Evolutionary conservation across 2,329 filamentous ascomycete genomes (phyloP).

Genomic region (Coniochaeta prunicola): DNA sequence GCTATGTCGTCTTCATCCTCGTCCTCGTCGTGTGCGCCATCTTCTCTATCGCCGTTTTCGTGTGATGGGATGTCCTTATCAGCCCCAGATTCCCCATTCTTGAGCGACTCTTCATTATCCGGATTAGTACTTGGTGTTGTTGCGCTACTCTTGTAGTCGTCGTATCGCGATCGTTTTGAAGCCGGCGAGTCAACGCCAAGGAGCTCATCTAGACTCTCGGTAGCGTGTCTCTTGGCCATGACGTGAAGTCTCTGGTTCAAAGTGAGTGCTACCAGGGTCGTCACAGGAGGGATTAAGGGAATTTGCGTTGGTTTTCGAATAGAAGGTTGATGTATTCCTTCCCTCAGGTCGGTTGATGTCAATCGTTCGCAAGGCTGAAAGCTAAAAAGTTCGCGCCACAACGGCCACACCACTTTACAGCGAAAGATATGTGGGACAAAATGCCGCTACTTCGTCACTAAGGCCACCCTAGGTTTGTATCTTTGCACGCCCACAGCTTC

Average conservation of each 20-base stretch:
- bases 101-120: slow-evolving; percentile 11
- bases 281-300: neutral
- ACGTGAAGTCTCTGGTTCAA: neutral
- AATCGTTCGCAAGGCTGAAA: neutral
- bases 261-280: neutral
- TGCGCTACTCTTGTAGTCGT: slow-evolving; percentile 29
- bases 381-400: neutral
- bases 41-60: slow-evolving; percentile 19
- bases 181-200: slow-evolving; percentile 47
- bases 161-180: slow-evolving; percentile 50
- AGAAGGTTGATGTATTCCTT: neutral
- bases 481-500: neutral
- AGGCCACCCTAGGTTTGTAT: neutral
- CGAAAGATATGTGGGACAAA: neutral
- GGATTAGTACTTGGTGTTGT: slow-evolving; percentile 14
- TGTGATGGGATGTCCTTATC: slow-evolving; percentile 16
- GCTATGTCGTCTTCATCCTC: slow-evolving; percentile 32
- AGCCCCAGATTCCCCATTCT: slow-evolving; percentile 13
- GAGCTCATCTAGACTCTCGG: slow-evolving; percentile 52
- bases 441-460: neutral
- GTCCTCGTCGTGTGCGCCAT: slow-evolving; percentile 24
- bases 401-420: neutral
- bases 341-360: neutral
- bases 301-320: neutral
- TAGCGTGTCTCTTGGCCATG: slow-evolving; percentile 46